Evolutionary conservation across 805 yeast genomes (phyloP), one percentile per base, ranked within the genome.

Genomic region (Cyberlindnera xishuangbannaensis): DNA sequence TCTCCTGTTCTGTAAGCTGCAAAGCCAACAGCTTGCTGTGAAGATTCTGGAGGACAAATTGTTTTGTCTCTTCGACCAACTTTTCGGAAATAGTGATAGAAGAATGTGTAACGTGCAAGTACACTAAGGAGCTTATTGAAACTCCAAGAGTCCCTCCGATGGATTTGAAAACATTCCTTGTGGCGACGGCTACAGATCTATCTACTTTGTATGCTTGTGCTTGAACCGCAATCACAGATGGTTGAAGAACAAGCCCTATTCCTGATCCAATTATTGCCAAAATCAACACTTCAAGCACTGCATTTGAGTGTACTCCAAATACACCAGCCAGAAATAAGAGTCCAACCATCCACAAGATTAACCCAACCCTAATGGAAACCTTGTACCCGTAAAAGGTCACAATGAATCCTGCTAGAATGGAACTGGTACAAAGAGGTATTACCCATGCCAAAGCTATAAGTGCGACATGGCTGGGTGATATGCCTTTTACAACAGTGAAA

Each of bases 71-170:
- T 6, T 28, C 27, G 5, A 20, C 15, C 30, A 31, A 29, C 10
- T 24, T 12, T 17, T 34, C 33, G 2, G 38, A 34, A 3, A 27
- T 30, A 4, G 14, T 13, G 6, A 34, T 20, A 2, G 28, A 21
- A 2, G 33, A 25, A 15, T 34, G 38, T 4, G 34, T 21, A 4
- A 28, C 4, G n/a, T 34, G 36, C 19, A 27, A 19, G 22, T 42
- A 46, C 4, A 40, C 28, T 36, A 46, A 34, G 1, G 44, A 40
- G 14, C 41, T 30, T 4, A 70, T 52, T 1, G 81, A 77, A 19
- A 73, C 59, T 0, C 83, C 82, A 15, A 75, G 56, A 0, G 81
- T 67, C 13, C 78, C 78, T 5, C 83, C 83, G 39, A 76, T 64
- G 0, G 78, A 64, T 30, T 80, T 56, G 33, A 72, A 47, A 15